Conservation (phyloP, 2,329 filamentous ascomycete species). For the Paecilomyces formosus region DNA sequence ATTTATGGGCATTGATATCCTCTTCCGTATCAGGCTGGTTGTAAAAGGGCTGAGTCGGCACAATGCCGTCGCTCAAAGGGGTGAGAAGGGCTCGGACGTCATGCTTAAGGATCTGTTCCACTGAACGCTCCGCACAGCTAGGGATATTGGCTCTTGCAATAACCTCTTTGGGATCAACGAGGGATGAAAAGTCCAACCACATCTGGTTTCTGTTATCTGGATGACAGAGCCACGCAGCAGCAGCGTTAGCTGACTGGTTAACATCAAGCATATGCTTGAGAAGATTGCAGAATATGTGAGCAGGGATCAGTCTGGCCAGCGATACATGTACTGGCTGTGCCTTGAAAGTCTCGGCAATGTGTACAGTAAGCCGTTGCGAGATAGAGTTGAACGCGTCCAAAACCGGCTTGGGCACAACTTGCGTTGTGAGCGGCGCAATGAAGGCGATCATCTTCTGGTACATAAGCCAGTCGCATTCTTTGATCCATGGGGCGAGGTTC, state of each 20-base stretch:
- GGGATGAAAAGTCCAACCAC: conserved; percentile 70
- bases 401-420: conserved; percentile 83
- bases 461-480: conserved; percentile 88
- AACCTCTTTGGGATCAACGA: conserved; percentile 34
- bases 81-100: conserved; percentile 37
- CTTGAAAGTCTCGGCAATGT: conserved; percentile 79
- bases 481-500: conserved; percentile 82
- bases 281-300: conserved; percentile 78
- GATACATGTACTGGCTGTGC: conserved; percentile 79
- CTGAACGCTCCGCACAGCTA: conserved; percentile 25
- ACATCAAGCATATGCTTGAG: conserved; percentile 82
- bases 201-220: conserved; percentile 87
- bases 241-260: conserved; percentile 88
- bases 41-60: conserved; percentile 25
- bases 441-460: conserved; percentile 97
- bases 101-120: conserved; percentile 35
- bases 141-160: conserved; percentile 35
- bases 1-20: conserved; percentile 21
- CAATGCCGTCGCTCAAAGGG: conserved; percentile 27
- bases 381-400: conserved; percentile 83
- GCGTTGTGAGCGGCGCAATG: conserved; percentile 77
- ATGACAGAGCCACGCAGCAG: conserved; percentile 85
- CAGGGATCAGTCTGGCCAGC: conserved; percentile 78
- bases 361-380: conserved; percentile 68
- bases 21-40: conserved; percentile 24